Evolutionary conservation across 371 early-diverging fungal genomes (phyloP).

Genomic region (Mucor sp.): DNA sequence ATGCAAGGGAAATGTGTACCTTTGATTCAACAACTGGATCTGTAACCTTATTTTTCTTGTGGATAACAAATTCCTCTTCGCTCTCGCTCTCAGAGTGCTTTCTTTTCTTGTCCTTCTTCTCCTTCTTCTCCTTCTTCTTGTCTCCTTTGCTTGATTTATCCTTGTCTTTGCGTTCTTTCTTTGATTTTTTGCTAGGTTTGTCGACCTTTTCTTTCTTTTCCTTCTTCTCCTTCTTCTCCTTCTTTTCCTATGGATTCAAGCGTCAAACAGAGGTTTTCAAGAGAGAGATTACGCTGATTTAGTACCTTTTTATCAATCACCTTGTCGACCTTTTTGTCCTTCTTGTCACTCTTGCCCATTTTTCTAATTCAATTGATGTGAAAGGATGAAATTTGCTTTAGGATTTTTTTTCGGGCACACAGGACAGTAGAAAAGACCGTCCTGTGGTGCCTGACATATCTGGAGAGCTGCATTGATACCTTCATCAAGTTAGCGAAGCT

Average conservation of each 20-base stretch:
- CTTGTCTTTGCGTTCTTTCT: conserved; percentile 5
- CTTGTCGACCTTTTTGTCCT: conserved; percentile 10
- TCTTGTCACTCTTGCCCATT: conserved; percentile 16
- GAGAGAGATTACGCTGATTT: background rate
- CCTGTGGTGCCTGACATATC: background rate
- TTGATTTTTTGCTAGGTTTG: conserved; percentile 12
- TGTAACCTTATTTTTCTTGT: conserved; percentile 4
- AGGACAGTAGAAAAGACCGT: background rate
- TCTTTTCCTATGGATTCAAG: background rate
- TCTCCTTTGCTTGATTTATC: conserved; percentile 6
- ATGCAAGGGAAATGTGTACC: background rate
- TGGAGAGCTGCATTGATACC: background rate
- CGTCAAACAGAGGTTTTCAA: background rate
- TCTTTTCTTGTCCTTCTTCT: conserved; percentile 19
- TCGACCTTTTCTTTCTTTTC: background rate
- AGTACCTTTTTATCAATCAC: background rate
- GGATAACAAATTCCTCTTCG: conserved; percentile 17
- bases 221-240: conserved; percentile 18
- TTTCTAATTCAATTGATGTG: background rate
- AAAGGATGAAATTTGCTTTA: background rate
- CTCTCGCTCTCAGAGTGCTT: conserved; percentile 22
- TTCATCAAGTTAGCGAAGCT: background rate
- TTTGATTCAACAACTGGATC: background rate
- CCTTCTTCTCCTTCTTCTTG: conserved; percentile 8
- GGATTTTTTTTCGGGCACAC: background rate